phyloP scores from a whole-genome alignment of 345 rosid genomes.

The Leavenworthia alabamica region DNA sequence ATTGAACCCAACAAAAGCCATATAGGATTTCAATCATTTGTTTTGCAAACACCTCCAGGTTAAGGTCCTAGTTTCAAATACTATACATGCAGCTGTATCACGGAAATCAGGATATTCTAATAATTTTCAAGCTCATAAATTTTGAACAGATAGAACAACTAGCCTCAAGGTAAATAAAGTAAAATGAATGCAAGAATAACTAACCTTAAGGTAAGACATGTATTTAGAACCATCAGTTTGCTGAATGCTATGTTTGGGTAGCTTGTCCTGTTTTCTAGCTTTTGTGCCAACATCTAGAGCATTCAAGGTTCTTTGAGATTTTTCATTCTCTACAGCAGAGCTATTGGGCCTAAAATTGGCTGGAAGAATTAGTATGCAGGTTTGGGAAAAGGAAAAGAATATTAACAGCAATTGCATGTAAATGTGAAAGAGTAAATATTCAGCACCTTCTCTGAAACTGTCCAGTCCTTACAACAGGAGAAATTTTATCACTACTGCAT shows the following conservation, averaged over 20 bases:
- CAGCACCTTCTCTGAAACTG: slow-evolving; percentile 51
- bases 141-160: no score
- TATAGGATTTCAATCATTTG: not conserved
- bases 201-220: slow-evolving; percentile 91
- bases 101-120: no score
- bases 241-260: slow-evolving; percentile 43
- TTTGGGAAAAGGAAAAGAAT: slow-evolving; percentile 1
- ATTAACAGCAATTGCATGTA: slow-evolving; percentile 6
- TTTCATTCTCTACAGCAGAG: slow-evolving; percentile 34
- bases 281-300: slow-evolving; percentile 36
- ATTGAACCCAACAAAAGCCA: not conserved
- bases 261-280: slow-evolving; percentile 40
- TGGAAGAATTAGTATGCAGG: slow-evolving; percentile 16
- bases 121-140: not conserved
- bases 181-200: slow-evolving; percentile 19
- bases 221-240: slow-evolving; percentile 71
- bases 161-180: slow-evolving; percentile 1
- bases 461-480: slow-evolving; percentile 39
- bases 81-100: no score
- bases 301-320: slow-evolving; percentile 30
- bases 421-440: not conserved
- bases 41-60: not conserved
- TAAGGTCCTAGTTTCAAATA: slow-evolving; percentile 4
- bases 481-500: slow-evolving; percentile 56
- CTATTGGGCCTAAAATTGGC: slow-evolving; percentile 39